Conservation (phyloP, 2,329 filamentous ascomycete species). For the Lizonia empirigonia region DNA sequence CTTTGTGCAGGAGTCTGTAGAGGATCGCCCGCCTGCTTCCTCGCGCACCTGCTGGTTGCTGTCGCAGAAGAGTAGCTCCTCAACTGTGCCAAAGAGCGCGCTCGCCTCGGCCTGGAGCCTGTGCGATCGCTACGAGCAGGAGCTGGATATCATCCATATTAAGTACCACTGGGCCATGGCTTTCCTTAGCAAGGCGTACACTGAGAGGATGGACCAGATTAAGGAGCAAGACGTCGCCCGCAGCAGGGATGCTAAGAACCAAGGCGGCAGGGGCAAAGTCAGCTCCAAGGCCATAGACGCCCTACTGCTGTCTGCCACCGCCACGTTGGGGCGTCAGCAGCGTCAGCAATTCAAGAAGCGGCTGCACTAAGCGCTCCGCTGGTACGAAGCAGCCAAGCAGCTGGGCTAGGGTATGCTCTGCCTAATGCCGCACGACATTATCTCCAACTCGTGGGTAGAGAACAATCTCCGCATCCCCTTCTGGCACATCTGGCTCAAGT, state of each 20-base stretch:
- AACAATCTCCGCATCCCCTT: not conserved
- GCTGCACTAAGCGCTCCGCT: not conserved
- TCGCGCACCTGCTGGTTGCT: not conserved
- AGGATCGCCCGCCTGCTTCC: not conserved
- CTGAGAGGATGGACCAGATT: conserved; percentile 2
- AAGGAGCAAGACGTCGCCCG: not conserved
- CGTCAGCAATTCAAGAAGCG: not conserved
- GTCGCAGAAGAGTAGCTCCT: not conserved
- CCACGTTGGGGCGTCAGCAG: not conserved
- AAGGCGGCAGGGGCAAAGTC: not conserved
- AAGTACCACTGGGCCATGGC: conserved; percentile 2
- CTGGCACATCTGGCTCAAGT: not conserved
- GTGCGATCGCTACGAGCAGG: conserved; percentile 3
- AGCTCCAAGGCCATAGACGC: not conserved
- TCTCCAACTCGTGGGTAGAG: not conserved
- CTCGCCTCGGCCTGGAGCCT: conserved; percentile 3
- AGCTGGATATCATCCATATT: conserved; percentile 6
- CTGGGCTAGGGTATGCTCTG: not conserved
- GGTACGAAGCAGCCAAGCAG: not conserved
- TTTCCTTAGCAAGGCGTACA: conserved; percentile 1
- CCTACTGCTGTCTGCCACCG: not conserved
- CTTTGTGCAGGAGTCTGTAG: not conserved
- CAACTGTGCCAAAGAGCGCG: not conserved
- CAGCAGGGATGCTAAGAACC: not conserved
- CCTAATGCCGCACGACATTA: not conserved